Evolutionary conservation across 441 rosid species (phyloP).

Genomic region (Pelargonium australe): DNA sequence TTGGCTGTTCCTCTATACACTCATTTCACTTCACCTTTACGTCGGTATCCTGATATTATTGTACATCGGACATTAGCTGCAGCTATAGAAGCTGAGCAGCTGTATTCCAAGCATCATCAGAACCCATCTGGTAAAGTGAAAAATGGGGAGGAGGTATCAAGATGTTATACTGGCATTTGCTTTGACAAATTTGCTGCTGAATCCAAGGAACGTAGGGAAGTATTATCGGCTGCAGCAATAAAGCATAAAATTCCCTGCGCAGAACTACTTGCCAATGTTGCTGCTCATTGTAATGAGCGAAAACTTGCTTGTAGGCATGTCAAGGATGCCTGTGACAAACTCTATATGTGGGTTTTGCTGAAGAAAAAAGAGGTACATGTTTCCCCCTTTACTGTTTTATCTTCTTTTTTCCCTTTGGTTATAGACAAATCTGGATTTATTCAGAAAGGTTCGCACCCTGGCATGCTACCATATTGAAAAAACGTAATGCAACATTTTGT

Average conservation of each 20-base stretch:
- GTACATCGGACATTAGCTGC: slow-evolving; percentile 85
- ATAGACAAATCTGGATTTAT: background rate
- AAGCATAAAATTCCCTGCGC: slow-evolving; percentile 53
- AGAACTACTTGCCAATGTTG: slow-evolving; percentile 47
- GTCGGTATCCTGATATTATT: slow-evolving; percentile 82
- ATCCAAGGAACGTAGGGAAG: slow-evolving; percentile 54
- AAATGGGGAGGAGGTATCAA: slow-evolving; percentile 19
- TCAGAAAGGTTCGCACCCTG: no score
- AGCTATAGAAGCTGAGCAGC: slow-evolving; percentile 70
- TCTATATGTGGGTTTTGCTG: slow-evolving; percentile 74
- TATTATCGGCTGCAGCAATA: slow-evolving; percentile 51
- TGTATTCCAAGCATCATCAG: slow-evolving; percentile 32
- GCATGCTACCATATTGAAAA: no score
- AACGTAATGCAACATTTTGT: no score
- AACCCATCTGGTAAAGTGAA: slow-evolving; percentile 16
- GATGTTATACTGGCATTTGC: slow-evolving; percentile 56
- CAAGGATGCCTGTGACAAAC: slow-evolving; percentile 74
- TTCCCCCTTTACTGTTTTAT: background rate
- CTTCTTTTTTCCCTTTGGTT: no score
- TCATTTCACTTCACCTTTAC: slow-evolving; percentile 89
- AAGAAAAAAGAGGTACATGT: slow-evolving; percentile 57
- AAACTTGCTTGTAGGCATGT: slow-evolving; percentile 65
- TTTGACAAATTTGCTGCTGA: slow-evolving; percentile 55
- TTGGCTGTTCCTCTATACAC: slow-evolving; percentile 81
- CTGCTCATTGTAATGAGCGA: slow-evolving; percentile 62